These are phyloP conservation scores for Hypoxylon sp. DNA, from an alignment of 2,329 filamentous ascomycete genomes.

Conservation along the genomic window DNA sequence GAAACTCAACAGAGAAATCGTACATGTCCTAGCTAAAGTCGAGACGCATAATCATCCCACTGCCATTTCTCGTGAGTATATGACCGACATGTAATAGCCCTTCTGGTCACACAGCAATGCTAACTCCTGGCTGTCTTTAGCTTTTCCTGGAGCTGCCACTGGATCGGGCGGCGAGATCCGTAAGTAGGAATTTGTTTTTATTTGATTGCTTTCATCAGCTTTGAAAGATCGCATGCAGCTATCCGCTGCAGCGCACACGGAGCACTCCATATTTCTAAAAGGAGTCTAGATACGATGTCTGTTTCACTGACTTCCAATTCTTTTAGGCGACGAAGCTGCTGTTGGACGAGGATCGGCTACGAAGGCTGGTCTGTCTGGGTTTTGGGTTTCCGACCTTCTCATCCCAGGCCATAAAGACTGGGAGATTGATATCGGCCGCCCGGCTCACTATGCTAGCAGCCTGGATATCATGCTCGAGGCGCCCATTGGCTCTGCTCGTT, in stretches of 20 bases:
- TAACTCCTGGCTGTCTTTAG: constrained; percentile 62
- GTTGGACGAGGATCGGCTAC: constrained; percentile 93
- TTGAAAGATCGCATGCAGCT: too few species aligned
- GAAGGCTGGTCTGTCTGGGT: constrained; percentile 92
- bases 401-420: constrained; percentile 91
- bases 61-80: constrained; percentile 42
- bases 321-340: constrained; percentile 83
- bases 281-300: neutral
- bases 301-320: constrained; percentile 25
- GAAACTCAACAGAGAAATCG: constrained; percentile 86
- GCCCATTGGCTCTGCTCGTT: constrained; percentile 92
- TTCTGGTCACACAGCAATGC: constrained; percentile 5
- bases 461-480: constrained; percentile 98
- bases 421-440: constrained; percentile 92
- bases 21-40: constrained; percentile 93
- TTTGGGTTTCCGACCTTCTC: constrained; percentile 93
- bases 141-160: constrained; percentile 85
- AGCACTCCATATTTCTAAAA: neutral
- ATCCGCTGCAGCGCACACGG: neutral
- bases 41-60: constrained; percentile 95
- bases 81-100: neutral
- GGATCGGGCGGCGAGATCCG: constrained; percentile 96
- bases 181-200: constrained; percentile 61
- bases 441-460: constrained; percentile 91
- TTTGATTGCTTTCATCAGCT: neutral